Conservation (phyloP, 768 basidiomycete species). For the Lyophyllum shimeji region DNA sequence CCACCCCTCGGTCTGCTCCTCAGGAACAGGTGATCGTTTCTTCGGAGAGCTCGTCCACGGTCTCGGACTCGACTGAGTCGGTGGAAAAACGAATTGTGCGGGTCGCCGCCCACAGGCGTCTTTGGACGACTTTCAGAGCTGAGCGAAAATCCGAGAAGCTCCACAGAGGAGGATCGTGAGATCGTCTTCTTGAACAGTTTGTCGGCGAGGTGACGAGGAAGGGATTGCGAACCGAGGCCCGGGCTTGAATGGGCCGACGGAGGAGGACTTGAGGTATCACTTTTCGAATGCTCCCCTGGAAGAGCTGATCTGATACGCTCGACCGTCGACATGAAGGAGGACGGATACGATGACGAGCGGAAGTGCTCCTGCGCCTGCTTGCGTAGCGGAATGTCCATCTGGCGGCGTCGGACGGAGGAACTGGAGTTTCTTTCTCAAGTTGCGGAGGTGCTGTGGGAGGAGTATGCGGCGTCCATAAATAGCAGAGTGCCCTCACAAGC, state of each 20-base stretch:
- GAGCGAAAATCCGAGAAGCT: neutral
- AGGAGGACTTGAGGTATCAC: slow-evolving; percentile 5
- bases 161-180: slow-evolving; percentile 1
- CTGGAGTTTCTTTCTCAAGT: too few species aligned
- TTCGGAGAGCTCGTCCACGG: slow-evolving; percentile 4
- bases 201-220: too few species aligned
- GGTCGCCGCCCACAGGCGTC: neutral
- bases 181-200: neutral
- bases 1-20: slow-evolving; percentile 4
- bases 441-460: too few species aligned
- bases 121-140: neutral
- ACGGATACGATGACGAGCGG: slow-evolving; percentile 9
- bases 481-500: too few species aligned
- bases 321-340: neutral
- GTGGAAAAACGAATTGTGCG: neutral
- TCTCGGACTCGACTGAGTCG: neutral
- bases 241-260: neutral
- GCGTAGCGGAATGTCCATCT: too few species aligned
- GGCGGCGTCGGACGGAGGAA: too few species aligned
- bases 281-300: neutral
- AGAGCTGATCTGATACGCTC: neutral
- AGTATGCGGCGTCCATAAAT: too few species aligned
- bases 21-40: neutral
- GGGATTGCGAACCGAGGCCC: neutral
- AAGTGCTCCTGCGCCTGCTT: neutral